Percentiles rank a stretch among this genome's conserved stretches.
Evolutionary conservation across 2,329 filamentous ascomycete species (phyloP).

Genomic region (Cladophialophora yegresii): DNA sequence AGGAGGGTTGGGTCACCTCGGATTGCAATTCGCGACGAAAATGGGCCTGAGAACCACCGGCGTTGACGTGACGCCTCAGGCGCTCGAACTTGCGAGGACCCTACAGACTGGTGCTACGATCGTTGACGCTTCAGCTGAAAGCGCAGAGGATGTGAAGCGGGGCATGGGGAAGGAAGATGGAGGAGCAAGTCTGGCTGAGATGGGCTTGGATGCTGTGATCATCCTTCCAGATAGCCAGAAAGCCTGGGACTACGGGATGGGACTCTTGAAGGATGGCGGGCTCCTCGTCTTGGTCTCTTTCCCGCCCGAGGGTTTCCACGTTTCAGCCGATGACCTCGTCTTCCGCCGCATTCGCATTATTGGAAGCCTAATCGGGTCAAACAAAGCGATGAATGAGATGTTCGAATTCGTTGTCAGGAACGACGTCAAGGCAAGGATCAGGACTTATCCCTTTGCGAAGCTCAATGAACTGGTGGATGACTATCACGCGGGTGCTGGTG

Average conservation of each 20-base stretch:
- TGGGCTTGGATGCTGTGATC: conserved; percentile 51
- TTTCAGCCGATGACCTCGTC: conserved; percentile 34
- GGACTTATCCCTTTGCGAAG: conserved; percentile 19
- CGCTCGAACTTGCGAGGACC: conserved; percentile 65
- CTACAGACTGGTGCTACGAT: conserved; percentile 58
- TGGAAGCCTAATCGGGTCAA: conserved; percentile 48
- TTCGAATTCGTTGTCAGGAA: conserved; percentile 56
- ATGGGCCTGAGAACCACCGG: conserved; percentile 66
- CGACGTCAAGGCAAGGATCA: conserved; percentile 20
- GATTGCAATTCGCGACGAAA: conserved; percentile 71
- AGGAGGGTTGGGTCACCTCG: conserved; percentile 74
- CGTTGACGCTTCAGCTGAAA: conserved; percentile 43
- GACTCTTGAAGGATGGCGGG: conserved; percentile 39
- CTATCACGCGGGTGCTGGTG: conserved; percentile 27
- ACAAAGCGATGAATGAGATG: conserved; percentile 64
- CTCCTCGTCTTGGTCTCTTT: conserved; percentile 42
- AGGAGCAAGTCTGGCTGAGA: conserved; percentile 38
- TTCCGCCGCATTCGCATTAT: conserved; percentile 48
- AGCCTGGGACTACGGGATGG: conserved; percentile 42
- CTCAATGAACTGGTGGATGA: conserved; percentile 34
- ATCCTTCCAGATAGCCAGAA: conserved; percentile 45
- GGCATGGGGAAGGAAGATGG: conserved; percentile 31
- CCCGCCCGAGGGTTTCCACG: conserved; percentile 25
- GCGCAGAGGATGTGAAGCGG: conserved; percentile 39
- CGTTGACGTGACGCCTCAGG: conserved; percentile 64